Conservation (phyloP, 345 rosid species). For the Clausena lansium region DNA sequence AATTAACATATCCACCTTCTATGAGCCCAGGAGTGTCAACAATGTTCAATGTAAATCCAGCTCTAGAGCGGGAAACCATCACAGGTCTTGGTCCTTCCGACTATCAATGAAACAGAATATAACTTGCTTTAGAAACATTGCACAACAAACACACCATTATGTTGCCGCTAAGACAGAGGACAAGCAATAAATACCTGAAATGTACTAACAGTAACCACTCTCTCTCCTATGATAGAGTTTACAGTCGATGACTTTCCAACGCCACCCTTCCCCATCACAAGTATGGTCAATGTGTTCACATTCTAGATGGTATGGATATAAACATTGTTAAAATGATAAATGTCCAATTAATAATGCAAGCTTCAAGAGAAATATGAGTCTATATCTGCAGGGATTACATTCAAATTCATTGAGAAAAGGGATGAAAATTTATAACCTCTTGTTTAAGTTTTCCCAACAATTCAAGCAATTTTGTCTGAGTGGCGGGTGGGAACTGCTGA, state of each 20-base stretch:
- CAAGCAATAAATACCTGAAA: slow-evolving; percentile 52
- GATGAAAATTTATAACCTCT: slow-evolving; percentile 45
- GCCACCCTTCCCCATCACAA: slow-evolving; percentile 93
- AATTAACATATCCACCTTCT: slow-evolving; percentile 85
- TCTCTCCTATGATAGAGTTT: slow-evolving; percentile 76
- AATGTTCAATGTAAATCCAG: slow-evolving; percentile 75
- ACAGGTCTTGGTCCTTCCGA: slow-evolving; percentile 67
- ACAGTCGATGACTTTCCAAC: slow-evolving; percentile 88
- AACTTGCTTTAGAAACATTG: not conserved
- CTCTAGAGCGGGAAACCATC: slow-evolving; percentile 70
- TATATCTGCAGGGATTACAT: not conserved
- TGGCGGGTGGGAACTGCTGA: slow-evolving; percentile 78
- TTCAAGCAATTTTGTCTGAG: slow-evolving; percentile 68
- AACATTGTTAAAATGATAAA: slow-evolving; percentile 6
- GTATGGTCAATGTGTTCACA: slow-evolving; percentile 62
- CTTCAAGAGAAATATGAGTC: not conserved
- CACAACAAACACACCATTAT: not conserved
- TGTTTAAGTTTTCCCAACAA: slow-evolving; percentile 66
- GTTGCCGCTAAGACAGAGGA: not conserved
- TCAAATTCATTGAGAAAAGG: not conserved
- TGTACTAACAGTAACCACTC: slow-evolving; percentile 64
- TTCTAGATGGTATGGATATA: slow-evolving; percentile 34
- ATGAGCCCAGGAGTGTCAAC: slow-evolving; percentile 83
- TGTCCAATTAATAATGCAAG: not conserved
- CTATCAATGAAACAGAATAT: slow-evolving; percentile 26